Evolutionary conservation across 352 stramenopile genomes (phyloP), one percentile per base, ranked within the genome.

Genomic region (Phytophthora lateralis): DNA sequence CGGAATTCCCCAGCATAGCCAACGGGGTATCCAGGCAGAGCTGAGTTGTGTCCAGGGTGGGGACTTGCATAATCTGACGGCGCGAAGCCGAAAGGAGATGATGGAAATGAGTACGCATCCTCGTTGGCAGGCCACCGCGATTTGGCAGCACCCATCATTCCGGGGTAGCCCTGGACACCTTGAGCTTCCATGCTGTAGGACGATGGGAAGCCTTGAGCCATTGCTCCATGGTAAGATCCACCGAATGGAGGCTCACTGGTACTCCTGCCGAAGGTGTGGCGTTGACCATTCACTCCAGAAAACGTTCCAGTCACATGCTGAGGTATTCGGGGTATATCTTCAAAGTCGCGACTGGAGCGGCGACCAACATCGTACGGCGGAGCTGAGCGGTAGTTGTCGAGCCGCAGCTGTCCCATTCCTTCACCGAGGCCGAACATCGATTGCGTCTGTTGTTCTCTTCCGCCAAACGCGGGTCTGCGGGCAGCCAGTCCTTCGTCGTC

Each of bases 191-290:
- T 49, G 39, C 12, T 26, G 32, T 76, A 71, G 1, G 68, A 43
- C n/a, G 64, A 70, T 29, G 55, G 29, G n/a, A 65, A 73, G 9
- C 45, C 55, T 52, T 73, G 64, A 3, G 47, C 26, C 64, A 73
- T 71, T 32, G 35, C 45, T 57, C 53, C 63, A 62, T 60, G 41
- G 35, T 71, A 71, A 32, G 62, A 60, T 1, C 32, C 55, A 5
- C 59, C 63, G 29, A 73, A 73, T 43, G 55, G 56, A 37, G 66
- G 64, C 55, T 73, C 63, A n/a, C 63, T 73, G 17, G 59, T 65
- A 49, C 59, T 73, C 18, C 64, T 71, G 17, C 55, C 64, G 24
- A 76, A 62, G 2, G 34, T 43, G 21, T 60, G 39, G 5, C 69
- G 63, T 18, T 61, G 62, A 12, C 54, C 47, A 34, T 65, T 61